These are phyloP conservation scores for Suhomyces xylopsoci DNA, from an alignment of 805 yeast genomes.

Conservation along the genomic window DNA sequence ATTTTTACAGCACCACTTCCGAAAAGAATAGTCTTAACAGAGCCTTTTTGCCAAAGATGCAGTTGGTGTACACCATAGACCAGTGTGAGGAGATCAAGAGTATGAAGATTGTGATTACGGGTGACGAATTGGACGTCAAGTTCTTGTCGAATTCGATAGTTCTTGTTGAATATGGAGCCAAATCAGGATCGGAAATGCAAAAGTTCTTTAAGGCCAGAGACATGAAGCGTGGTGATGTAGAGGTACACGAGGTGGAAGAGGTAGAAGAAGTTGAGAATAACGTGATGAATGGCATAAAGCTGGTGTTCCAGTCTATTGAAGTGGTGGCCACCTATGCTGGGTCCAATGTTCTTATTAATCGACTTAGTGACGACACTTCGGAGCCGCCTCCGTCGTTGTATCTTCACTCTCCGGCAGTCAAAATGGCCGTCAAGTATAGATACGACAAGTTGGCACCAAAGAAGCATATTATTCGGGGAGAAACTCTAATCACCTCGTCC, in stretches of 20 bases:
- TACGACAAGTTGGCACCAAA: conserved; percentile 32
- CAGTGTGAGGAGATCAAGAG: conserved; percentile 29
- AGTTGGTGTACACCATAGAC: conserved; percentile 45
- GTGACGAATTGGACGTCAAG: conserved; percentile 68
- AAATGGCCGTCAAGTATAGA: conserved; percentile 52
- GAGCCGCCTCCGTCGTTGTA: conserved; percentile 49
- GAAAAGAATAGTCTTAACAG: conserved; percentile 52
- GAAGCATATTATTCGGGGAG: conserved; percentile 48
- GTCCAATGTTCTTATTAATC: conserved; percentile 53
- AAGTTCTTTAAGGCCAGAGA: conserved; percentile 17
- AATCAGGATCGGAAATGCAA: conserved; percentile 47
- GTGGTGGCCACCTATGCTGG: conserved; percentile 64
- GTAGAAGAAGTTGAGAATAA: neutral
- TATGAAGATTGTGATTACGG: conserved; percentile 50
- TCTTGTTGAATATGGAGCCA: conserved; percentile 50
- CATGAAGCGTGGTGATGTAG: neutral
- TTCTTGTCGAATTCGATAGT: conserved; percentile 55
- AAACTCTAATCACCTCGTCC: conserved; percentile 63
- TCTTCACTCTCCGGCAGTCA: conserved; percentile 74
- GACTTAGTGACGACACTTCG: conserved; percentile 37
- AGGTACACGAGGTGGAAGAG: neutral
- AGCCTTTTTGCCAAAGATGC: conserved; percentile 68
- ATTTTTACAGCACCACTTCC: conserved; percentile 46
- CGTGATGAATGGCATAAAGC: neutral
- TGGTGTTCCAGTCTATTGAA: conserved; percentile 39